phyloP scores from a whole-genome alignment of 1,284 basidiomycete species.

The Mrakiaceae sp. region DNA sequence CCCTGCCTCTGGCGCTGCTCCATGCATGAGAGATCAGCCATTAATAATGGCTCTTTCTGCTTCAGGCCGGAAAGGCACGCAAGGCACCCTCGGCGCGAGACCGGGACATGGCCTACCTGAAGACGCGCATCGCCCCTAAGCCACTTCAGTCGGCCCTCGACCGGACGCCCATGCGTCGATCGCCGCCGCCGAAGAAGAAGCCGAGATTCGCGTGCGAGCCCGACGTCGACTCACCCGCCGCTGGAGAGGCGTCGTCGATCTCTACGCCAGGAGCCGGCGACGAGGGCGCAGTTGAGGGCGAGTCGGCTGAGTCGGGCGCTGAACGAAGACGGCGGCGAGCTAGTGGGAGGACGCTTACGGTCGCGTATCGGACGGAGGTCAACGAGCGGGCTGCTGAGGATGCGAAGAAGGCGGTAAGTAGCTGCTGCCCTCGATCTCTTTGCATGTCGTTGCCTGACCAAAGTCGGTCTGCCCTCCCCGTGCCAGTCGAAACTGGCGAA shows the following conservation, averaged over 20 bases:
- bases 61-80: no score
- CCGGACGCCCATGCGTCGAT: background rate
- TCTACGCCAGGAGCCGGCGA: background rate
- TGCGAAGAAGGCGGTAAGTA: background rate
- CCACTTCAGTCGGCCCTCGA: background rate
- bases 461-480: no score
- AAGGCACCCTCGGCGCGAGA: background rate
- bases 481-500: background rate
- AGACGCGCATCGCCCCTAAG: background rate
- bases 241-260: no score
- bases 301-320: background rate
- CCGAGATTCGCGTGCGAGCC: no score
- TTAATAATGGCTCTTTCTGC: no score
- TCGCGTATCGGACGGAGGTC: background rate
- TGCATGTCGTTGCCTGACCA: background rate
- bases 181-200: no score
- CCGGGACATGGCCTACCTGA: constrained; percentile 5
- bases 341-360: background rate
- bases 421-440: background rate
- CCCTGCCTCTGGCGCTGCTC: no score
- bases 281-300: background rate
- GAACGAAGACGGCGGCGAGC: background rate
- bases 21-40: no score
- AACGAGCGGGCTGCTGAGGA: background rate
- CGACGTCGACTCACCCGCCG: no score